phyloP scores from a whole-genome alignment of 176 grass and related monocot genomes.

The Paspalum vaginatum region DNA sequence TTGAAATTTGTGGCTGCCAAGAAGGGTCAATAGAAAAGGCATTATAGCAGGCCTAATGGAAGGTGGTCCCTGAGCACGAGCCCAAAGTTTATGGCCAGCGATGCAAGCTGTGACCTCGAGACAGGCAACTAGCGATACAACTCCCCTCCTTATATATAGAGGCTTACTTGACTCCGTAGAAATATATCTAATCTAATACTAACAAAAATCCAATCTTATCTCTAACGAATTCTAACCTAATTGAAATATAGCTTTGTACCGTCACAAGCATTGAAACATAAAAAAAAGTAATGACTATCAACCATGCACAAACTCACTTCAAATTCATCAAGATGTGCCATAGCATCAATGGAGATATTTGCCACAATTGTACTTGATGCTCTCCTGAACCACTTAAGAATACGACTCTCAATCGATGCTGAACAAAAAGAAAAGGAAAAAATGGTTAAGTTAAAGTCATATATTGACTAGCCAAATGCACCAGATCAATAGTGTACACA shows the following conservation, averaged over 20 bases:
- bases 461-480: constrained; percentile 10
- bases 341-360: constrained; percentile 72
- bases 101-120: no score
- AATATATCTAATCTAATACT: no score
- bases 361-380: constrained; percentile 71
- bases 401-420: constrained; percentile 70
- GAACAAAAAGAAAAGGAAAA: constrained; percentile 40
- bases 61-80: no score
- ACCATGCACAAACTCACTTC: constrained; percentile 63
- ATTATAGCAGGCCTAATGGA: no score
- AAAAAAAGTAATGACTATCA: constrained; percentile 12
- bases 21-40: background rate
- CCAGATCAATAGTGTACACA: background rate
- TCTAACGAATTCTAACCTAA: no score
- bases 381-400: constrained; percentile 71
- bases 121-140: no score
- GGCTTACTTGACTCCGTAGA: no score
- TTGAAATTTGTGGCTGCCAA: constrained; percentile 23
- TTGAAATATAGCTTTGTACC: background rate
- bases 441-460: background rate
- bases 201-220: no score
- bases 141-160: no score
- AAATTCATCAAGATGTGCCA: constrained; percentile 62
- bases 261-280: constrained; percentile 21
- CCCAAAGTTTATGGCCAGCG: no score